A percentile compares a stretch with the other conserved stretches of the same genome.
phyloP scores from a whole-genome alignment of 1,284 basidiomycete species.

The Athelia sp. region DNA sequence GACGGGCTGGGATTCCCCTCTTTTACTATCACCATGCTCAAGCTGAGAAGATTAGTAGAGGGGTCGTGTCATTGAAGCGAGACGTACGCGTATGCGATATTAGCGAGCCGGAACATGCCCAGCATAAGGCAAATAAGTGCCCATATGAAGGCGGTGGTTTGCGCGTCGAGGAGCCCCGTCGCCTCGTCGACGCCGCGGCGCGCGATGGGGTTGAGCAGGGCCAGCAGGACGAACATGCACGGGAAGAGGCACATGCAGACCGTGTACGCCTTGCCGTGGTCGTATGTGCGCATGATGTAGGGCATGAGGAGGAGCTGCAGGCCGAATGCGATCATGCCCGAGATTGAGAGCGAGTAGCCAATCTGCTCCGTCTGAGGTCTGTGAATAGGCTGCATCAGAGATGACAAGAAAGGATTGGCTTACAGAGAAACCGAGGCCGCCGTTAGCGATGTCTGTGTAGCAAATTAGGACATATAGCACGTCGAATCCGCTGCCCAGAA shows the following conservation, averaged over 20 bases:
- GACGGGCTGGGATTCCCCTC: constrained; percentile 45
- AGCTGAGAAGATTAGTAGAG: constrained; percentile 24
- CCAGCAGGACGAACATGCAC: constrained; percentile 36
- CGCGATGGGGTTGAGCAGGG: constrained; percentile 40
- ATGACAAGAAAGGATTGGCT: constrained; percentile 15
- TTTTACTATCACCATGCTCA: constrained; percentile 60
- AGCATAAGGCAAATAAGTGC: constrained; percentile 34
- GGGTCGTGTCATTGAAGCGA: background rate
- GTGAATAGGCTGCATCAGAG: background rate
- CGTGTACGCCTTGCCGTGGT: constrained; percentile 37
- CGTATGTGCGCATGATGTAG: constrained; percentile 36
- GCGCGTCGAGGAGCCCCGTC: constrained; percentile 17
- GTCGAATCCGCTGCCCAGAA: constrained; percentile 57
- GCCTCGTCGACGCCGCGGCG: constrained; percentile 20
- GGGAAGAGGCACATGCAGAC: constrained; percentile 46
- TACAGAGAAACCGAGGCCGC: constrained; percentile 56
- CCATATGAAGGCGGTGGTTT: constrained; percentile 31
- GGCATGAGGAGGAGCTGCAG: constrained; percentile 46
- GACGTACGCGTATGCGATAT: constrained; percentile 38
- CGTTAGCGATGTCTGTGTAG: constrained; percentile 50
- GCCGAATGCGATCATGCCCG: constrained; percentile 37
- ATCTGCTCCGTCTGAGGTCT: constrained; percentile 48
- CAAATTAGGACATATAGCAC: constrained; percentile 66
- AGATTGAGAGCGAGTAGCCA: constrained; percentile 48
- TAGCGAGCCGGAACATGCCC: constrained; percentile 29